Base-by-base conservation (phyloP, 2,329 filamentous ascomycete genomes). In the Cladosporium sp. region DNA sequence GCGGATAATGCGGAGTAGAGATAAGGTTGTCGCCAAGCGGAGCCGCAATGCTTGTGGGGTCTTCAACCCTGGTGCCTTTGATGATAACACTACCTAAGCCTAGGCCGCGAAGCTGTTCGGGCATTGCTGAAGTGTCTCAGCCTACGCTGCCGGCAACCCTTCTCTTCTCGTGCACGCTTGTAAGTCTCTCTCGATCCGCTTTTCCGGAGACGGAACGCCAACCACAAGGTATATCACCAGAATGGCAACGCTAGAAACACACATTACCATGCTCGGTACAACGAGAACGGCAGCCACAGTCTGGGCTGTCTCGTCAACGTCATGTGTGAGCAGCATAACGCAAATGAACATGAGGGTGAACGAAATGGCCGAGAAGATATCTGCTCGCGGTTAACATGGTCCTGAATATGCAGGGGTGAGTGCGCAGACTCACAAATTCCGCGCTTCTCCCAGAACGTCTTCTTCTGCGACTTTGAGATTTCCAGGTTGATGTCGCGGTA, bases 401-500 rank as follows among this genome's bases (percentile, higher is more conserved):
- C 2, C 8, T 8, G 37, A 16, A 2, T 16, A 2, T 4, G 7
- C 2, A n/a, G 7, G 2, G 3, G 14, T 8, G 37, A 11, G 33
- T 18, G 2, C 3, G 37, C 4, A 16, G 2, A 41, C 38, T 41
- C 38, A 41, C 38, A 18, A 2, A 41, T 8, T 2, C 14, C n/a
- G 11, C 11, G 7, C 3, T 3, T 41, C 38, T 18, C 14, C n/a
- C n/a, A 19, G 3, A 18, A 41, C 2, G n/a, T 9, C 14, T 41
- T 41, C 7, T 1, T 41, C 3, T 19, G 33, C n/a, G 43, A 22
- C n/a, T 52, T 22, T 13, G 19, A 45, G 41, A 48, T 46, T 1
- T 50, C 44, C 10, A 53, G 1, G 13, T 52, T 46, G 1, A 54
- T 43, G 16, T 55, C 57, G 37, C 54, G 55, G 51, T 55, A 59